phyloP scores from a whole-genome alignment of 225 moss, liverwort and hornwort species.

The Marchantia polymorpha region DNA sequence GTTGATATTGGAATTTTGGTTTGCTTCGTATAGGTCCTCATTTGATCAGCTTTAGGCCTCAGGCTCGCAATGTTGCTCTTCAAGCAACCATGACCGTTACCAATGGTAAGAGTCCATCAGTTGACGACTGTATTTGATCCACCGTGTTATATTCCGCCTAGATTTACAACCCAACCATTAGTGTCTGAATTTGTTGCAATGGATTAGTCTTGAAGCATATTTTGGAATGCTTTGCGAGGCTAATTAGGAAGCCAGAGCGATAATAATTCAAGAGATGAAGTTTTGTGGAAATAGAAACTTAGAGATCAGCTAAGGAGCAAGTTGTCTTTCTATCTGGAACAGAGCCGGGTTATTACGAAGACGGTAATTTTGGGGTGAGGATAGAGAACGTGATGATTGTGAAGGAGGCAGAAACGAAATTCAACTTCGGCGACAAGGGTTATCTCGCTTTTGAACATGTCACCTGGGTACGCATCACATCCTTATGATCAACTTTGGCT shows the following conservation, averaged over 20 bases:
- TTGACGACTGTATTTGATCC: not conserved
- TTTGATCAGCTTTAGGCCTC: slow-evolving; percentile 83
- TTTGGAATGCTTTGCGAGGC: not conserved
- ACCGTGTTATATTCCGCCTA: not conserved
- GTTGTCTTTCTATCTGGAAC: slow-evolving; percentile 8
- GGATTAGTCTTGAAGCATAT: not conserved
- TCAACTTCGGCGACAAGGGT: slow-evolving; percentile 79
- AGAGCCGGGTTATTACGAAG: slow-evolving; percentile 88
- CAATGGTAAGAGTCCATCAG: slow-evolving; percentile 46
- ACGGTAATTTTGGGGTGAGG: slow-evolving; percentile 80
- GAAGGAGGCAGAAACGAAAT: slow-evolving; percentile 64
- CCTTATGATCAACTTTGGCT: not conserved
- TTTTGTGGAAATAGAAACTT: not conserved
- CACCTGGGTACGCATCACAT: slow-evolving; percentile 53
- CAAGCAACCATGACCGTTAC: slow-evolving; percentile 85
- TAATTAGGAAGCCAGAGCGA: not conserved
- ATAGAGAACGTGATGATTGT: slow-evolving; percentile 81
- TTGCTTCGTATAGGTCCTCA: slow-evolving; percentile 53
- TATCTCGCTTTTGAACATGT: slow-evolving; percentile 78
- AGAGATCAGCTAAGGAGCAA: not conserved
- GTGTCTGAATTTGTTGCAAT: not conserved
- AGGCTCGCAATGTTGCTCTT: slow-evolving; percentile 79
- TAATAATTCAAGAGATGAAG: not conserved
- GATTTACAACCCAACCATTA: no score
- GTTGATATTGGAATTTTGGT: not conserved